Base-by-base conservation (phyloP, 208 protist species). In the Porcisia hertigi region DNA sequence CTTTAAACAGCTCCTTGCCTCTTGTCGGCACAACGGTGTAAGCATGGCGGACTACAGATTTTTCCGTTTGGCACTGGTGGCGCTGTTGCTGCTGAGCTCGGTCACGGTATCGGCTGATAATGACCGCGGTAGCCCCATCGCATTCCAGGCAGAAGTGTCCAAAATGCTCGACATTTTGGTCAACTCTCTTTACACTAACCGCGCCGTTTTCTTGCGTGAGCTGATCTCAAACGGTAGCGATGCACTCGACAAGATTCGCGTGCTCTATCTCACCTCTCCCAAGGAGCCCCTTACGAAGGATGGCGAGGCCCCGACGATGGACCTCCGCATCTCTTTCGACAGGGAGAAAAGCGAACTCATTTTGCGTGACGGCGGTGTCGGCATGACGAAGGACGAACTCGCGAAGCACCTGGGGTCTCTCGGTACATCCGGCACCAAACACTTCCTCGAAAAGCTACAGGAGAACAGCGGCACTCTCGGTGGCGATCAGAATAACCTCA, bases 161-260 rank as follows among this genome's bases (percentile, higher is more conserved):
- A 97, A 99, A 86, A 94, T 99, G 86, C 94, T 99, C 65, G 94
- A 99, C 76, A 99, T 99, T 69, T 95, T 99, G 53, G 99, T 99
- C 74, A 98, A 99, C 87, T 99, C 97, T 30, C 94, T 99, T 52
- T 99, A 99, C 95, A 99, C 98, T 12, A 99, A 99, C 87, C 98
- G 98, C 63, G 98, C 99, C 60, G 98, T 99, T 78, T 99, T 99
- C 84, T 85, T 99, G 14, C 97, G 99, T 66, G 99, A 99, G 94
- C 86, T 99, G 58, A 99, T 99, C 79, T 99, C 99, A 30, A 99
- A 99, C 90, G 99, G 97, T 14, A 99, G 97, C 64, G 99, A 99
- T 80, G 99, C 99, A 7, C 90, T 99, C 1, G 99, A 99, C 86
- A 99, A 99, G 94, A 99, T 99, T 74, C 94, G 99, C 60, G 98